Percentiles rank a stretch among this genome's conserved stretches.
These are phyloP conservation scores for Helicostylum pulchrum DNA, from an alignment of 192 early-diverging fungal genomes.

Conservation along the genomic window DNA sequence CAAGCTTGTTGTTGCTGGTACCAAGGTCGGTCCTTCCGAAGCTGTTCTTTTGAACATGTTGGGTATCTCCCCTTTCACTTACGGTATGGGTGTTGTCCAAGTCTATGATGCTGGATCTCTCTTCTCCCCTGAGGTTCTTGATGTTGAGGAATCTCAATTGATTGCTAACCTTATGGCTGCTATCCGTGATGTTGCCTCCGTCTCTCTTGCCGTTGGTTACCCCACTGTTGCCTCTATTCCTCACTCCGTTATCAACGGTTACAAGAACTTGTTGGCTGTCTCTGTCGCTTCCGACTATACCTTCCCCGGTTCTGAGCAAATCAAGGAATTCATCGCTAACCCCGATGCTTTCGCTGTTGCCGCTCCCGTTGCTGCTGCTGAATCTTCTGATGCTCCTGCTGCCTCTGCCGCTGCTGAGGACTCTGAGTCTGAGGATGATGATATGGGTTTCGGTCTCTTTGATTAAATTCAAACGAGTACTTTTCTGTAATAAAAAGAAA, in stretches of 20 bases:
- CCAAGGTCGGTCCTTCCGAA: conserved; percentile 97
- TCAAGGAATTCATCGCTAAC: conserved; percentile 94
- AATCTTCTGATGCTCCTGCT: conserved; percentile 3
- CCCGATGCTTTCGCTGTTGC: conserved; percentile 67
- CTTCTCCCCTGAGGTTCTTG: conserved; percentile 86
- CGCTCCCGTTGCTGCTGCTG: conserved; percentile 19
- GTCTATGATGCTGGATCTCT: conserved; percentile 90
- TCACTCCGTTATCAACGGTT: conserved; percentile 94
- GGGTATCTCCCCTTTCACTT: conserved; percentile 95
- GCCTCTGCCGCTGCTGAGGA: conserved; percentile 10
- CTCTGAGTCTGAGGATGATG: conserved; percentile 20
- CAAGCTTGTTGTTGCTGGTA: conserved; percentile 83
- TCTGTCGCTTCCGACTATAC: conserved; percentile 89
- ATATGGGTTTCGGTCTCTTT: conserved; percentile 36
- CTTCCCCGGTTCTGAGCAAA: conserved; percentile 85
- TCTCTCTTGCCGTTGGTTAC: conserved; percentile 81
- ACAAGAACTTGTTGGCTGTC: conserved; percentile 94
- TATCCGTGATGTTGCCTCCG: conserved; percentile 69
- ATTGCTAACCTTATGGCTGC: conserved; percentile 64
- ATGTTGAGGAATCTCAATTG: conserved; percentile 79
- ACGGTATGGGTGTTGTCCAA: conserved; percentile 92
- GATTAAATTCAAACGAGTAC: conserved; percentile 18
- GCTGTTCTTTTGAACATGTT: conserved; percentile 97
- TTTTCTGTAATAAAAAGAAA: not conserved
- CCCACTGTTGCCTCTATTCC: conserved; percentile 86